Evolutionary conservation across 257 asterid genomes (phyloP).

Genomic region (Knoxia roxburghii): DNA sequence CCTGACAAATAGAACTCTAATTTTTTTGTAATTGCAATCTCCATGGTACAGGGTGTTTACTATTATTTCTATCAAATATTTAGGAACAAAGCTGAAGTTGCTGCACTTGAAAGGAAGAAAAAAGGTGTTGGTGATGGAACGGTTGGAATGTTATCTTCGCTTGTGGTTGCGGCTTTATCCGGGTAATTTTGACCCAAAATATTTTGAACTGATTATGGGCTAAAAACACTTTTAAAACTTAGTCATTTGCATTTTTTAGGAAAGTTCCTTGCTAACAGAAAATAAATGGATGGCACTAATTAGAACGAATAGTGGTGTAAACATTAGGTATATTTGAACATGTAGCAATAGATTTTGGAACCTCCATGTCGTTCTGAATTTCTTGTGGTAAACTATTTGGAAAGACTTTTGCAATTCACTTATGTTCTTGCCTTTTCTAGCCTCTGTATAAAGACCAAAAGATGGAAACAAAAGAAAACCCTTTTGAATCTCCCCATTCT

Average conservation of each 20-base stretch:
- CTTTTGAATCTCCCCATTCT: not conserved
- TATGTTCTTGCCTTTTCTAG: not conserved
- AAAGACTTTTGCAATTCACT: not conserved
- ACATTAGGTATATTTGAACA: too few species aligned
- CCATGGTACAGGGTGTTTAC: conserved; percentile 93
- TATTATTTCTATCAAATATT: conserved; percentile 98
- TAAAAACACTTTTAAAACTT: not conserved
- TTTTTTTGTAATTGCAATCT: conserved; percentile 42
- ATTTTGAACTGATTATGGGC: not conserved
- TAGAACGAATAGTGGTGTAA: not conserved
- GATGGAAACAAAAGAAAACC: not conserved
- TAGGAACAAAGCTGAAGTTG: conserved; percentile 75
- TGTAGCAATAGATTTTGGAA: not conserved
- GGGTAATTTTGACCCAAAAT: conserved; percentile 52
- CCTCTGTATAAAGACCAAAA: not conserved
- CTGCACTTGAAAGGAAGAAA: conserved; percentile 60
- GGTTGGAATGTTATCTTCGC: conserved; percentile 92
- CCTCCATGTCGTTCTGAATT: not conserved
- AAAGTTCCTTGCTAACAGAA: too few species aligned
- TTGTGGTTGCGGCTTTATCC: conserved; percentile 80
- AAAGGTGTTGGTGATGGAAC: conserved; percentile 90
- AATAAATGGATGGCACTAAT: not conserved
- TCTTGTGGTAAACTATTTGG: not conserved
- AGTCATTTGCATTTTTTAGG: not conserved
- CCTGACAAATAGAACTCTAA: conserved; percentile 18